Evolutionary conservation across 2,329 filamentous ascomycete genomes (phyloP).

Genomic region (Rhexocercosporidium sp.): DNA sequence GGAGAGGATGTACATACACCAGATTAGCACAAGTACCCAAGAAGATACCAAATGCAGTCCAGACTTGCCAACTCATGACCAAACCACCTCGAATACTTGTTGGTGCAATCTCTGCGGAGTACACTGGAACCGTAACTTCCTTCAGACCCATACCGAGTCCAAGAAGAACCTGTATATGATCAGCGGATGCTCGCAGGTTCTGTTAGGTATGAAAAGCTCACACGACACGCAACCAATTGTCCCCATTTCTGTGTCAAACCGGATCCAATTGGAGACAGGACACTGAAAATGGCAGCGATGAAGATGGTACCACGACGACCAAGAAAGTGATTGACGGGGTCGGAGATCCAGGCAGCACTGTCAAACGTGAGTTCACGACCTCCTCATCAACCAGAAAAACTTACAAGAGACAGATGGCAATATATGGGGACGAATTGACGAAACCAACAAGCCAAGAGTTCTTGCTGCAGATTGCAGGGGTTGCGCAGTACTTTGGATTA

Average conservation of each 20-base stretch:
- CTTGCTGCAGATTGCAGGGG: slow-evolving; percentile 39
- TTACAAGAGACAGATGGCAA: slow-evolving; percentile 56
- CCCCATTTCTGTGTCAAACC: slow-evolving; percentile 63
- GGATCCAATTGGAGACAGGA: slow-evolving; percentile 65
- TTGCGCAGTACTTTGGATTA: slow-evolving; percentile 52
- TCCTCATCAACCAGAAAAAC: slow-evolving; percentile 36
- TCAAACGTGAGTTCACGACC: not conserved
- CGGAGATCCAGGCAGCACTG: slow-evolving; percentile 57
- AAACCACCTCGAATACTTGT: slow-evolving; percentile 58
- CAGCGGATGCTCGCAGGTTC: not conserved
- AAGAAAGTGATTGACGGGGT: slow-evolving; percentile 62
- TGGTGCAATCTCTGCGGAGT: slow-evolving; percentile 60
- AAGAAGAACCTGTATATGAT: slow-evolving; percentile 49
- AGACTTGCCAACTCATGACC: slow-evolving; percentile 58
- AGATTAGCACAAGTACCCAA: slow-evolving; percentile 52
- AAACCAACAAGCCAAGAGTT: slow-evolving; percentile 59
- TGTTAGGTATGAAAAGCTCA: not conserved
- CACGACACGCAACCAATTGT: slow-evolving; percentile 60
- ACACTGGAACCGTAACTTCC: slow-evolving; percentile 55
- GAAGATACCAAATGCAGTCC: slow-evolving; percentile 69
- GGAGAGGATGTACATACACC: slow-evolving; percentile 43
- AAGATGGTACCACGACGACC: slow-evolving; percentile 71
- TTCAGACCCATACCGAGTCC: slow-evolving; percentile 68
- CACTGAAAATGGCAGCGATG: slow-evolving; percentile 64
- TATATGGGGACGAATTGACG: slow-evolving; percentile 55